Conservation (phyloP, 2,329 filamentous ascomycete genomes). For the Nothopassalora personata region DNA sequence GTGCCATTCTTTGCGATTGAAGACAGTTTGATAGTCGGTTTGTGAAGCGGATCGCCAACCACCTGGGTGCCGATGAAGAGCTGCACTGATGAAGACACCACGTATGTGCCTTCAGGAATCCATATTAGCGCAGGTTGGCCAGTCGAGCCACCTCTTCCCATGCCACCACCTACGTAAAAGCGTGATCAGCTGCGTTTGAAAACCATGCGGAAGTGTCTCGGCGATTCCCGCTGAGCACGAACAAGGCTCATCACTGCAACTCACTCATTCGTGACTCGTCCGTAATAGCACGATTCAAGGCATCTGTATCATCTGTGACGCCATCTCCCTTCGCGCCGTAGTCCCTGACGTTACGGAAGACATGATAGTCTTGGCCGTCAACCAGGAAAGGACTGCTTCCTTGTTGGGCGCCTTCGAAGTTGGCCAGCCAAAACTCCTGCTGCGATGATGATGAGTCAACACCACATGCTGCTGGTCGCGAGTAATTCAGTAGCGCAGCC, state of each 20-base stretch:
- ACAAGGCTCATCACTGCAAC: too few relatives aligned
- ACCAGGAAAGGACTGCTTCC: constrained; percentile 60
- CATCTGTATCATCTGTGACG: constrained; percentile 75
- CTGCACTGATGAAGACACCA: constrained; percentile 70
- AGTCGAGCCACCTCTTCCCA: constrained; percentile 45
- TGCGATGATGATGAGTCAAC: constrained; percentile 8
- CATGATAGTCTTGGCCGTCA: constrained; percentile 52
- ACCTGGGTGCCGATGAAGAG: constrained; percentile 91
- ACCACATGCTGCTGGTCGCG: constrained; percentile 6
- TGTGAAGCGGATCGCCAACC: constrained; percentile 66
- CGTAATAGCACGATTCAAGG: constrained; percentile 78
- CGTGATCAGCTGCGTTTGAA: too few relatives aligned
- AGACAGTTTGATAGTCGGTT: constrained; percentile 62
- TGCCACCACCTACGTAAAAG: not conserved
- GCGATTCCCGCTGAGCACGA: too few relatives aligned
- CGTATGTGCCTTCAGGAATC: constrained; percentile 26
- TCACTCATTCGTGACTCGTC: constrained; percentile 4
- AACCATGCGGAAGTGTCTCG: too few relatives aligned
- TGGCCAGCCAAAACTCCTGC: constrained; percentile 63
- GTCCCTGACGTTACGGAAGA: constrained; percentile 45
- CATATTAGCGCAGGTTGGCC: constrained; percentile 52
- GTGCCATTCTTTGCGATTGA: constrained; percentile 15
- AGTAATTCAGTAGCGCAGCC: not conserved
- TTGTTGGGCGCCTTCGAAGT: constrained; percentile 56
- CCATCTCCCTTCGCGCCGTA: constrained; percentile 52